Conservation (phyloP, 192 early-diverging fungal genomes). For the Coemansia reversa region DNA sequence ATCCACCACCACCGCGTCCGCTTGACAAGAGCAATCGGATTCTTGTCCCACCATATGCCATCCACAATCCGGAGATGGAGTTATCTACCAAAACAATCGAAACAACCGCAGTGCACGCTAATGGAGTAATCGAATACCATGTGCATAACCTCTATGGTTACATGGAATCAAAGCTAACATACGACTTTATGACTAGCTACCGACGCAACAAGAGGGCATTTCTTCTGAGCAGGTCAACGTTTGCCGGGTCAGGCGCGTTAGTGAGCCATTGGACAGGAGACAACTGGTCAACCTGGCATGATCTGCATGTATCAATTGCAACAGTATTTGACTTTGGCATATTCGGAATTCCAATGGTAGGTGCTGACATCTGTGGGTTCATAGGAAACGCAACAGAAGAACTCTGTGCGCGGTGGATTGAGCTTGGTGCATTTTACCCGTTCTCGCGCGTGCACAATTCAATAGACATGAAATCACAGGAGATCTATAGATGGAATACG, state of each 20-base stretch:
- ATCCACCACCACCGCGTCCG: constrained; percentile 17
- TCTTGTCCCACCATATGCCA: constrained; percentile 54
- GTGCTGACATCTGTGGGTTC: constrained; percentile 75
- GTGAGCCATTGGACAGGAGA: constrained; percentile 57
- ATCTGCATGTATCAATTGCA: constrained; percentile 61
- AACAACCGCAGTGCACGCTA: constrained; percentile 54
- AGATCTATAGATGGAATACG: constrained; percentile 59
- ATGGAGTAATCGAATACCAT: constrained; percentile 55
- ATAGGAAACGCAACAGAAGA: constrained; percentile 59
- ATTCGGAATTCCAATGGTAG: constrained; percentile 69
- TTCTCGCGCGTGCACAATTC: constrained; percentile 67
- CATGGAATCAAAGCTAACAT: constrained; percentile 58
- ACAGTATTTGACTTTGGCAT: constrained; percentile 65
- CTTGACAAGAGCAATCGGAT: constrained; percentile 38
- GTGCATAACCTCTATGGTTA: constrained; percentile 65
- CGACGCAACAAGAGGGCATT: constrained; percentile 58
- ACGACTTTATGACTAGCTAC: constrained; percentile 39
- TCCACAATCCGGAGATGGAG: constrained; percentile 53
- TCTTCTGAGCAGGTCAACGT: constrained; percentile 63
- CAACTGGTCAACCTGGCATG: constrained; percentile 60
- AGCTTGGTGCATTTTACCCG: constrained; percentile 64
- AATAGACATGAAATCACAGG: constrained; percentile 53
- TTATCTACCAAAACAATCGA: constrained; percentile 54
- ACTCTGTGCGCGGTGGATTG: constrained; percentile 65
- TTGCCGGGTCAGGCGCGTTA: constrained; percentile 60